Conservation (phyloP, 1,284 basidiomycete species). For the Cutaneotrichosporon sp. region DNA sequence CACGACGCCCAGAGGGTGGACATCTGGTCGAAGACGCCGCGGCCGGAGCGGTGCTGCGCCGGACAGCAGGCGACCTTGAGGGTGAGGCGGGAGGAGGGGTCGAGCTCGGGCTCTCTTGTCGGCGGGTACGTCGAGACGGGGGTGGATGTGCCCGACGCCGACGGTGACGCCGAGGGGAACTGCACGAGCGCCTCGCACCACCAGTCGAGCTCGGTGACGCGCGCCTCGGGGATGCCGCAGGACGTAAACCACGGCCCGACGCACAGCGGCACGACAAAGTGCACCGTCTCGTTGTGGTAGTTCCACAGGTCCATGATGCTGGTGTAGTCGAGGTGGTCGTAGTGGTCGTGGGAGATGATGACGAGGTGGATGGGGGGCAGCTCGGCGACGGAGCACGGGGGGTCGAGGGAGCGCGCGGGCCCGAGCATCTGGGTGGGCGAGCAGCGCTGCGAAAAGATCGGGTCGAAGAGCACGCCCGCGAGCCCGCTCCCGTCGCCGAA, state of each 20-base stretch:
- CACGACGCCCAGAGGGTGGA: constrained; percentile 53
- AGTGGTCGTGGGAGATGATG: constrained; percentile 53
- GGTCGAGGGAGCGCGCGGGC: constrained; percentile 46
- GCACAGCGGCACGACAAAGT: constrained; percentile 50
- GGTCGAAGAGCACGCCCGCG: constrained; percentile 50
- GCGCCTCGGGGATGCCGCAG: constrained; percentile 40
- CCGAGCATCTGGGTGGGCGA: constrained; percentile 51
- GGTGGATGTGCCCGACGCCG: neutral
- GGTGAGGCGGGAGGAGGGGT: constrained; percentile 25
- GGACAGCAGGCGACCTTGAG: constrained; percentile 52
- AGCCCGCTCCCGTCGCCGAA: constrained; percentile 25
- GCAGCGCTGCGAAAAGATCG: constrained; percentile 53
- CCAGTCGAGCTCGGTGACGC: constrained; percentile 53
- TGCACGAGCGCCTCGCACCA: constrained; percentile 48
- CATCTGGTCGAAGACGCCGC: constrained; percentile 52
- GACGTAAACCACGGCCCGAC: constrained; percentile 48
- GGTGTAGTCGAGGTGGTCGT: constrained; percentile 54
- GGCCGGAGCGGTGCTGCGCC: constrained; percentile 51
- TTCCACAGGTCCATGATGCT: constrained; percentile 52
- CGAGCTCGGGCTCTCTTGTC: constrained; percentile 5
- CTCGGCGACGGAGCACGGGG: constrained; percentile 47
- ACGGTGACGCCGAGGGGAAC: constrained; percentile 23
- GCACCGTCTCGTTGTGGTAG: constrained; percentile 42
- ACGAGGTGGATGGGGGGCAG: constrained; percentile 49
- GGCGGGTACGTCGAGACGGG: neutral